phyloP scores from a whole-genome alignment of 148 eudicot species.

The Vaccinium myrtillus region DNA sequence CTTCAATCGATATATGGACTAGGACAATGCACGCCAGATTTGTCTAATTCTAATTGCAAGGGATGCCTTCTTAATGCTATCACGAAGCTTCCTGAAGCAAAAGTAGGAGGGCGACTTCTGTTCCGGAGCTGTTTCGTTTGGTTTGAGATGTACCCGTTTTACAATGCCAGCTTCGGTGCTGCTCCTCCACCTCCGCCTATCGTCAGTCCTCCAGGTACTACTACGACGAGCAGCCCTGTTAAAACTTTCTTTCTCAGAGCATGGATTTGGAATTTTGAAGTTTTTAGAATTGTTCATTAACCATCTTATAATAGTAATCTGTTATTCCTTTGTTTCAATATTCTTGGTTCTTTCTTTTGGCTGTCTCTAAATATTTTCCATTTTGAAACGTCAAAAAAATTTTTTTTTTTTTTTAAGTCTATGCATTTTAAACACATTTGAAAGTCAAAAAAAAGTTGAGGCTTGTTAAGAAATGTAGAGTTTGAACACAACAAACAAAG shows the following conservation, averaged over 20 bases:
- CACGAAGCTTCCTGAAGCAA: neutral
- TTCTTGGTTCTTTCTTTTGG: too few relatives aligned
- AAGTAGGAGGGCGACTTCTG: constrained; percentile 20
- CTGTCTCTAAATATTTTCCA: too few relatives aligned
- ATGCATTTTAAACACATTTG: too few relatives aligned
- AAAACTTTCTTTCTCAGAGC: neutral
- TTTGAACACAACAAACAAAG: too few relatives aligned
- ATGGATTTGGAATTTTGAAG: neutral
- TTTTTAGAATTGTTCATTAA: neutral
- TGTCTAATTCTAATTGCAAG: constrained; percentile 20
- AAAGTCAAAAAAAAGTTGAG: too few relatives aligned
- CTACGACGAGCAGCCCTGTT: neutral
- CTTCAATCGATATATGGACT: constrained; percentile 17
- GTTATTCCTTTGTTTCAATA: too few relatives aligned
- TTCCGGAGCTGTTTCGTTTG: constrained; percentile 28
- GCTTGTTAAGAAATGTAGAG: too few relatives aligned
- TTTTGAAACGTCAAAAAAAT: too few relatives aligned
- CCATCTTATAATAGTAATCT: neutral
- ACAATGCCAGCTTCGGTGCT: neutral
- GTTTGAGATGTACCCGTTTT: constrained; percentile 31
- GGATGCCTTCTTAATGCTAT: constrained; percentile 18
- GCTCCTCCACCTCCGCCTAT: neutral
- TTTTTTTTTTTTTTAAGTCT: too few relatives aligned
- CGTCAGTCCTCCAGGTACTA: neutral
- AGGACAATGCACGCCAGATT: constrained; percentile 45